These are phyloP conservation scores for Byssochlamys sp. DNA, from an alignment of 2,329 filamentous ascomycete genomes.

Conservation along the genomic window DNA sequence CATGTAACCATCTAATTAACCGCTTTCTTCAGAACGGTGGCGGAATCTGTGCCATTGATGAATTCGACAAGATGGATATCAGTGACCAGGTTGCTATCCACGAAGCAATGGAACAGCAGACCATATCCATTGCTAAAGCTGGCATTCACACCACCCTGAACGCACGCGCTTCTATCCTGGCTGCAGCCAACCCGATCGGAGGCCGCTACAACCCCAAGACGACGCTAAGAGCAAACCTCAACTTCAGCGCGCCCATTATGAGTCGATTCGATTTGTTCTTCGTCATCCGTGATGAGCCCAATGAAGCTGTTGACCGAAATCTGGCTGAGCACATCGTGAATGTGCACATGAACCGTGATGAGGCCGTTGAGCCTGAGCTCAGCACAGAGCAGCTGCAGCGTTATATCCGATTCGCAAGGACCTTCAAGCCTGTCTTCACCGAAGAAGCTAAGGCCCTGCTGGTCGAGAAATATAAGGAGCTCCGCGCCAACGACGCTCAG, in stretches of 20 bases:
- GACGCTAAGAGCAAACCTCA: constrained; percentile 86
- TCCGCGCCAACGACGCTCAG: constrained; percentile 84
- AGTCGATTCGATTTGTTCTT: constrained; percentile 98
- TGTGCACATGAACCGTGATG: constrained; percentile 85
- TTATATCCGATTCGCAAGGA: constrained; percentile 91
- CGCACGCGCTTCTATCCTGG: constrained; percentile 86
- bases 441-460: constrained; percentile 75
- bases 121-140: constrained; percentile 95
- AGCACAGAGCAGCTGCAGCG: constrained; percentile 92
- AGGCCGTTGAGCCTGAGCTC: constrained; percentile 83
- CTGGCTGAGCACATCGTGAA: constrained; percentile 89
- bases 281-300: constrained; percentile 91
- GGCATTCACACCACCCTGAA: constrained; percentile 97
- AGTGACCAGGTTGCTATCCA: constrained; percentile 95
- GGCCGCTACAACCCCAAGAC: constrained; percentile 93
- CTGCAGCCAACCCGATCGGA: constrained; percentile 89
- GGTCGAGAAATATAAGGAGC: constrained; percentile 89
- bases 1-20: constrained; percentile 2
- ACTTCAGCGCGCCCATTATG: constrained; percentile 99
- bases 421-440: constrained; percentile 87
- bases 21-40: constrained; percentile 50
- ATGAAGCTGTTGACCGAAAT: constrained; percentile 80
- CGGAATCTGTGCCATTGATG: constrained; percentile 94
- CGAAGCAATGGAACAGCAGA: constrained; percentile 99
- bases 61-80: constrained; percentile 99